phyloP scores from a whole-genome alignment of 768 basidiomycete species.

The Paxillus rubicundulus region DNA sequence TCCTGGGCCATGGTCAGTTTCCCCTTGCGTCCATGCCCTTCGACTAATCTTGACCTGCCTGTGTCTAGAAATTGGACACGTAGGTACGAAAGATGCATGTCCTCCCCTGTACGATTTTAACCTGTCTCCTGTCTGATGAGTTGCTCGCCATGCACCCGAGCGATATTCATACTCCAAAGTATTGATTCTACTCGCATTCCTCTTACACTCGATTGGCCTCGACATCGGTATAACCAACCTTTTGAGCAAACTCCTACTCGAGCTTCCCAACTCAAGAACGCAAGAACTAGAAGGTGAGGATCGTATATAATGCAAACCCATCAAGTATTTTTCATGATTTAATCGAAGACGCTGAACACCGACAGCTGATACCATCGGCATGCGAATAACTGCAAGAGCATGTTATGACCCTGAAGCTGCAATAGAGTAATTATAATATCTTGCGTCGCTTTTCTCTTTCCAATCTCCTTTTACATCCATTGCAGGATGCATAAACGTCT shows the following conservation, averaged over 20 bases:
- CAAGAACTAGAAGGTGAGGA: conserved; percentile 75
- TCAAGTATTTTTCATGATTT: neutral
- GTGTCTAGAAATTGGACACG: conserved; percentile 72
- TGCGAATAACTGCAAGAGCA: conserved; percentile 75
- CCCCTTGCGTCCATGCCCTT: neutral
- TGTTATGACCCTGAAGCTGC: conserved; percentile 84
- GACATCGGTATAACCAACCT: conserved; percentile 51
- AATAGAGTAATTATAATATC: conserved; percentile 47
- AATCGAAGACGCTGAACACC: neutral
- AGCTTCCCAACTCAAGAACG: conserved; percentile 79
- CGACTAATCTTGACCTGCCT: conserved; percentile 2
- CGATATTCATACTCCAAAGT: conserved; percentile 43
- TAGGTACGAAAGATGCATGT: conserved; percentile 40
- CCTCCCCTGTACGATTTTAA: neutral
- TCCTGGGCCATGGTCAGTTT: conserved; percentile 73
- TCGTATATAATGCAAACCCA: neutral
- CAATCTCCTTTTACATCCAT: neutral
- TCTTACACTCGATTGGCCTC: conserved; percentile 50
- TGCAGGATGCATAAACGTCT: conserved; percentile 71
- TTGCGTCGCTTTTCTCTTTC: neutral
- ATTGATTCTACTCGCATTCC: conserved; percentile 37
- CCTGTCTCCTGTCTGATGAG: conserved; percentile 29
- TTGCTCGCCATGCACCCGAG: conserved; percentile 58
- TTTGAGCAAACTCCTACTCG: conserved; percentile 50
- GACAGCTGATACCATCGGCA: conserved; percentile 82